These are phyloP conservation scores for Daedaleopsis sinensis DNA, from an alignment of 768 basidiomycete genomes.

Conservation along the genomic window DNA sequence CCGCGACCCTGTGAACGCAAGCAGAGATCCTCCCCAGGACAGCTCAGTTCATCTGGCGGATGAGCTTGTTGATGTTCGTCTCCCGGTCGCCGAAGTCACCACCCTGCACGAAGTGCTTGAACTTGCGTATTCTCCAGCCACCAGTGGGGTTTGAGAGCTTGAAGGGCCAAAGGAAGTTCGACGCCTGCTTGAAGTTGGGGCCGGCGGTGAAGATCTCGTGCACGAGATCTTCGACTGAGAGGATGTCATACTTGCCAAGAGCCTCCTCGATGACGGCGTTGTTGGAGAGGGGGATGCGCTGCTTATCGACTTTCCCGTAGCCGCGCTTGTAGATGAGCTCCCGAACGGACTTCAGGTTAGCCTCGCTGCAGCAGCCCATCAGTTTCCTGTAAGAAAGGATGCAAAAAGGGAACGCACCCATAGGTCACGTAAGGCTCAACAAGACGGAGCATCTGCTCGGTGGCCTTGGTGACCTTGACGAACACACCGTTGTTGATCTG, in stretches of 20 bases:
- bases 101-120: slow-evolving; percentile 95
- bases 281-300: slow-evolving; percentile 93
- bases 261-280: slow-evolving; percentile 90
- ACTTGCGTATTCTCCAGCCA: slow-evolving; percentile 97
- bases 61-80: slow-evolving; percentile 95
- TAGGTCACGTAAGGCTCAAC: slow-evolving; percentile 98
- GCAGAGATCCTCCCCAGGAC: slow-evolving; percentile 4
- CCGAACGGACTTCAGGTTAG: slow-evolving; percentile 95
- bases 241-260: slow-evolving; percentile 93
- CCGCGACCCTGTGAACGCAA: slow-evolving; percentile 13
- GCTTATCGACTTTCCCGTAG: slow-evolving; percentile 97
- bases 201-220: slow-evolving; percentile 96
- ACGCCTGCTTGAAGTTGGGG: slow-evolving; percentile 99
- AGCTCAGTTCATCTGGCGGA: slow-evolving; percentile 88
- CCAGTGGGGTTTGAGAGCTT: slow-evolving; percentile 99
- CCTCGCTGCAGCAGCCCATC: slow-evolving; percentile 59
- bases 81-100: slow-evolving; percentile 99
- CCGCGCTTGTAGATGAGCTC: slow-evolving; percentile 99
- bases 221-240: slow-evolving; percentile 95
- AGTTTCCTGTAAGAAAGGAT: background rate
- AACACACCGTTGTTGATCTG: slow-evolving; percentile 99
- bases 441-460: slow-evolving; percentile 96
- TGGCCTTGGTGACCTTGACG: slow-evolving; percentile 95
- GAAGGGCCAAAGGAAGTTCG: slow-evolving; percentile 99
- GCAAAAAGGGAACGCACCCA: slow-evolving; percentile 57